These are phyloP conservation scores for Hypomontagnella submonticulosa DNA, from an alignment of 495 filamentous ascomycete genomes.

Conservation along the genomic window DNA sequence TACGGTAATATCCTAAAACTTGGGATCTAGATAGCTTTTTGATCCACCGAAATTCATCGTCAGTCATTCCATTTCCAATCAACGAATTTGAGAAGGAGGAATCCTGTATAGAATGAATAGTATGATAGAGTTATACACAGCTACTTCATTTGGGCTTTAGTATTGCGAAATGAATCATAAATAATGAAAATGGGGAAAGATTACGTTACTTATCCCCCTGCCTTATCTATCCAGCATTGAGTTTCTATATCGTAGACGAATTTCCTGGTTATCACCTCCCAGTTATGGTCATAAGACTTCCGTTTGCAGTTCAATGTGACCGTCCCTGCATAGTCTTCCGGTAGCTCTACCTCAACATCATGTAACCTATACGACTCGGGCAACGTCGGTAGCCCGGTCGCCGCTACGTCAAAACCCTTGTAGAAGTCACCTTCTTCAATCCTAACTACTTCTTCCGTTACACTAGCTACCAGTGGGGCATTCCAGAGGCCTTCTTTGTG, in stretches of 20 bases:
- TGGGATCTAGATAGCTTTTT: too few species aligned
- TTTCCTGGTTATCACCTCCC: conserved; percentile 27
- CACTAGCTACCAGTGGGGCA: conserved; percentile 29
- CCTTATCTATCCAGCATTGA: conserved; percentile 20
- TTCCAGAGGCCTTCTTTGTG: conserved; percentile 68
- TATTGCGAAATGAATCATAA: too few species aligned
- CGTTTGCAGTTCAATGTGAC: conserved; percentile 22
- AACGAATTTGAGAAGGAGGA: too few species aligned
- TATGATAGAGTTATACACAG: too few species aligned
- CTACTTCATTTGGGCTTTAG: too few species aligned
- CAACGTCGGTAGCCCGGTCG: conserved; percentile 7
- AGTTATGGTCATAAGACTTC: conserved; percentile 6
- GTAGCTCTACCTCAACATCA: conserved; percentile 34
- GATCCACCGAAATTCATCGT: too few species aligned
- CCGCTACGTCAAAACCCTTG: conserved; percentile 23
- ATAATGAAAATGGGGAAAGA: neutral
- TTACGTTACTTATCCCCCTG: neutral
- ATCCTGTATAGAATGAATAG: too few species aligned
- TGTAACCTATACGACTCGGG: conserved; percentile 32
- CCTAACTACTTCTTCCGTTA: conserved; percentile 49
- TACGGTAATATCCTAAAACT: too few species aligned
- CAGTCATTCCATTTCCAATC: too few species aligned
- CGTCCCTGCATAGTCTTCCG: conserved; percentile 26
- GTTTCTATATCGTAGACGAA: conserved; percentile 24
- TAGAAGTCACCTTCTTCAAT: conserved; percentile 53